Conservation (phyloP, 768 basidiomycete genomes). For the Boletus tomentosulus region DNA sequence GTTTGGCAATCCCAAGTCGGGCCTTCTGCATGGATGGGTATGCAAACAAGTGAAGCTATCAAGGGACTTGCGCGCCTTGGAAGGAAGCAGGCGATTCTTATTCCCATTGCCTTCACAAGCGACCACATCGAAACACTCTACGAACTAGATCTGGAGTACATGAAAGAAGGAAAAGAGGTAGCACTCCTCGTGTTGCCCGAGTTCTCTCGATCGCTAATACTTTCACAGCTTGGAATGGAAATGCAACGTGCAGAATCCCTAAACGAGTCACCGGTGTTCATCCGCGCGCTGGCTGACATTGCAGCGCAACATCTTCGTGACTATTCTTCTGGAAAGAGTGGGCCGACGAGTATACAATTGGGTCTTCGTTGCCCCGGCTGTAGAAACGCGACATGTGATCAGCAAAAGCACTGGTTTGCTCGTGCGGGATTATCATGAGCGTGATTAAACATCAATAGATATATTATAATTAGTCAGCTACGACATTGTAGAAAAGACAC, state of each 20-base stretch:
- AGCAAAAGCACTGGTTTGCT: conserved; percentile 88
- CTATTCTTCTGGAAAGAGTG: conserved; percentile 48
- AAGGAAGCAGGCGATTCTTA: conserved; percentile 71
- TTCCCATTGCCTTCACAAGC: conserved; percentile 97
- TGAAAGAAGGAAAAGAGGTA: conserved; percentile 86
- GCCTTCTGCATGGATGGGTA: conserved; percentile 97
- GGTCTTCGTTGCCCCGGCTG: conserved; percentile 91
- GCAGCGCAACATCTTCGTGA: conserved; percentile 73
- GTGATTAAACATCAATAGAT: not conserved
- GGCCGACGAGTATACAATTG: conserved; percentile 75
- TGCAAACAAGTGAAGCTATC: conserved; percentile 88
- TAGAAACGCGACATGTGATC: conserved; percentile 79
- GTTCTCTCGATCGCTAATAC: not conserved
- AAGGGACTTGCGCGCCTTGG: conserved; percentile 80
- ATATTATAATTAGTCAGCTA: conserved; percentile 26
- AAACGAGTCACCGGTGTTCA: conserved; percentile 94
- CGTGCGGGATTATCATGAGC: conserved; percentile 56
- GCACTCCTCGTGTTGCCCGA: conserved; percentile 16
- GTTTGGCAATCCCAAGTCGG: conserved; percentile 99
- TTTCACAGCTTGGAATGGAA: conserved; percentile 78
- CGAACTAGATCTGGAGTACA: conserved; percentile 93
- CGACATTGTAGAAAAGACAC: not conserved
- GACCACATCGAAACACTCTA: conserved; percentile 99
- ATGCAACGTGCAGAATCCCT: conserved; percentile 85
- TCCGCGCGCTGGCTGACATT: conserved; percentile 92